Evolutionary conservation across 139 green algal species (phyloP), one percentile per base, ranked within the genome.

Genomic region (Asterochloris sp.): DNA sequence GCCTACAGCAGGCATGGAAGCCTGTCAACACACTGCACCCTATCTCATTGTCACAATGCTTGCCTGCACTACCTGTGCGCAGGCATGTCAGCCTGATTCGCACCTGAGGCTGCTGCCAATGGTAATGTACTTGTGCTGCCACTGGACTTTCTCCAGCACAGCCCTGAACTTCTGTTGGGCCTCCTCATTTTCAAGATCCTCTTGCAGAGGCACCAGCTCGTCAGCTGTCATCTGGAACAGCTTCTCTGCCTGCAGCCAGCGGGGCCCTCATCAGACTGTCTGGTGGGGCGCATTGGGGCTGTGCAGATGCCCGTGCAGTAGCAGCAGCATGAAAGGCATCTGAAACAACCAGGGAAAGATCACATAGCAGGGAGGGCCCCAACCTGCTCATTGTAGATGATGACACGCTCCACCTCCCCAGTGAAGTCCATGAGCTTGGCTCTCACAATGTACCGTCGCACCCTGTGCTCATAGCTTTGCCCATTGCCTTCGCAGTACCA

Each of bases 321-420:
- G 38, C 61, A 23, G 76, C 23, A 61, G 15, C 54, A 12, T 13
- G 12, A 13, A 1, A 73, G 61, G 73, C 13, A 17, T 27, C 11
- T 13, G 71, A 13, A 61, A 73, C 17, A 38, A 0, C 54, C 27
- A 23, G 29, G 61, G 60, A n/a, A 67, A 26, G 74, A 16, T 66
- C 13, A 63, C 13, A 9, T 63, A 10, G 60, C n/a, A 73, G 60
- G 76, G 29, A 63, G 24, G 74, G 17, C 1, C 21, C 74, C 23
- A 11, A 92, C 91, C 88, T 93, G 83, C 29, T 95, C 87, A 71
- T 94, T 92, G 88, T 96, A 95, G 13, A 94, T 71, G 76, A 87
- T 89, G 73, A 87, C 66, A 2, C 38, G 54, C 17, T 54, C 68
- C 15, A 78, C 24, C 75, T 89, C 83, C 16, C 82, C 82, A 12